Conservation (phyloP, 257 asterid genomes). For the Solanum arcanum region DNA sequence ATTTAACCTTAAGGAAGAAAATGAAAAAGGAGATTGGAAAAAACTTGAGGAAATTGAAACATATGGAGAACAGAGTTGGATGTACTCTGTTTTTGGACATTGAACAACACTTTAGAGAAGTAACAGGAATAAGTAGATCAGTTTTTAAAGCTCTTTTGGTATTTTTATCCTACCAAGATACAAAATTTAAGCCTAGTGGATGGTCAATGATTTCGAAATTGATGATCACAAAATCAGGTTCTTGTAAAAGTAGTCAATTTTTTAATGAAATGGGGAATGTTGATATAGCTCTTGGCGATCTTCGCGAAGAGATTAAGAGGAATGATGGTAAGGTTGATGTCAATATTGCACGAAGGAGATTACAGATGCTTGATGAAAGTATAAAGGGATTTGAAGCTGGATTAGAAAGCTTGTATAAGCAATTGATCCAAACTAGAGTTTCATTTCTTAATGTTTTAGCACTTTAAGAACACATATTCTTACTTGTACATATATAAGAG, state of each 20-base stretch:
- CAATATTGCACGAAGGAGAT: conserved; percentile 13
- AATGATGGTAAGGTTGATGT: conserved; percentile 18
- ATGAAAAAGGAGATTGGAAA: conserved; percentile 34
- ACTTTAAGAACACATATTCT: neutral
- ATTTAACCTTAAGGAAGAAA: conserved; percentile 31
- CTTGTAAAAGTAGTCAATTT: neutral
- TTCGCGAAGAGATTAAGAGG: conserved; percentile 15
- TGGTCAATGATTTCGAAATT: conserved; percentile 26
- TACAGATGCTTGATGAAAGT: conserved; percentile 19
- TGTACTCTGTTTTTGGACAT: neutral
- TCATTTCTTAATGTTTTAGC: conserved; percentile 19
- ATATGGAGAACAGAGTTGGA: conserved; percentile 16
- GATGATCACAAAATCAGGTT: conserved; percentile 18
- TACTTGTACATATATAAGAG: neutral
- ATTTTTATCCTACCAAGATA: conserved; percentile 30
- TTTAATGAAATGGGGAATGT: conserved; percentile 22
- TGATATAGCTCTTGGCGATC: conserved; percentile 24
- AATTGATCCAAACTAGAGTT: conserved; percentile 19
- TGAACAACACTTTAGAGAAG: conserved; percentile 14
- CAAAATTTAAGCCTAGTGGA: conserved; percentile 18
- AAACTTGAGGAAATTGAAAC: conserved; percentile 38
- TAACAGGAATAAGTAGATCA: conserved; percentile 12
- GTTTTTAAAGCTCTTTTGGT: conserved; percentile 25
- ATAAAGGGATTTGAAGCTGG: conserved; percentile 18
- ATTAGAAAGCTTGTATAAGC: conserved; percentile 20